Evolutionary conservation across 208 protist genomes (phyloP), one percentile per base, ranked within the genome.

Genomic region (Acanthamoeba healyi): DNA sequence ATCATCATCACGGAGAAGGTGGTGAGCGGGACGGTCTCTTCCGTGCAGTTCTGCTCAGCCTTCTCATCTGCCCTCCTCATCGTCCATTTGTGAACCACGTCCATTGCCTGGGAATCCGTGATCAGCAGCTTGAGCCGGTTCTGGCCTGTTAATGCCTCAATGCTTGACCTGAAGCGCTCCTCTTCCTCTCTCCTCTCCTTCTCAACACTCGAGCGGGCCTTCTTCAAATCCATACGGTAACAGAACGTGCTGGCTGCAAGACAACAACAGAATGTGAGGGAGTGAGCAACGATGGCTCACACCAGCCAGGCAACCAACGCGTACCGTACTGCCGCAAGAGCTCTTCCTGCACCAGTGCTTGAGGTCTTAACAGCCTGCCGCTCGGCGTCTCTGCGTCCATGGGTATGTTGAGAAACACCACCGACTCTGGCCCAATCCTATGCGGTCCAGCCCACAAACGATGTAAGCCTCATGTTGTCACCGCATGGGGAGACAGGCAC

Each of bases 1-100:
- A 95, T 95, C 96, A 97, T 96, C 24, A 72, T 49, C 14, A 97
- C 91, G 1, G 94, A 96, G 72, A 97, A 97, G 38, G 96, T 97
- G 36, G 96, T 97, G 26, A 97, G 38, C 15, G 56, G 77, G 14
- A 96, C 49, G 17, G 72, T 67, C 61, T 56, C 84, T n/a, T n/a
- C n/a, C 19, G 42, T 17, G n/a, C 42, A 38, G 40, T n/a, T 94
- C 89, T 93, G 15, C 6, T 15, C 17, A 0, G 7, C 46, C 12
- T 70, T 0, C 29, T 14, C 70, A 10, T 10, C 70, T 2, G 32
- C 1, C 19, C 36, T 10, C 22, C 95, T 81, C 54, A 92, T 91
- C 3, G 96, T 97, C 96, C 96, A 97, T 49, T 77, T 94, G 44
- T 96, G 63, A 0, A 97, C 94, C 15, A 97, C 72, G 46, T 97